Evolutionary conservation across 192 early-diverging fungal genomes (phyloP).

Genomic region (Backusella liffmaniae): DNA sequence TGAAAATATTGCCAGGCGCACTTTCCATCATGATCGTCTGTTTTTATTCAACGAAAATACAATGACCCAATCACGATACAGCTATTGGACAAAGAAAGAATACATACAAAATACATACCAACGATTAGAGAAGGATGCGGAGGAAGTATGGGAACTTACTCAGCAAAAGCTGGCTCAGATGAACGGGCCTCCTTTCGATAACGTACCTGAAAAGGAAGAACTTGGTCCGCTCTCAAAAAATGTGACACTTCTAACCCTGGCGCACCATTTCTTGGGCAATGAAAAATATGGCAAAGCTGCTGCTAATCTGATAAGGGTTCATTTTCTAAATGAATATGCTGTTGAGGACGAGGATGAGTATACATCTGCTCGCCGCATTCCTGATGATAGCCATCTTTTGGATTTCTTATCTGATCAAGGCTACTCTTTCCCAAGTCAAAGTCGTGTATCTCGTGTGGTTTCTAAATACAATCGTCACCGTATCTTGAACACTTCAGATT

Average conservation of each 20-base stretch:
- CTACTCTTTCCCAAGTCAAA: slow-evolving; percentile 54
- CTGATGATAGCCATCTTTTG: slow-evolving; percentile 40
- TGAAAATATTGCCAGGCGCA: slow-evolving; percentile 49
- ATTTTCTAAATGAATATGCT: slow-evolving; percentile 43
- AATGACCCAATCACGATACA: slow-evolving; percentile 44
- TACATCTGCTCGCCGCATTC: slow-evolving; percentile 31
- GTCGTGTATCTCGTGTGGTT: slow-evolving; percentile 46
- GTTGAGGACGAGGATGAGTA: slow-evolving; percentile 48
- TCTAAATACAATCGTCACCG: slow-evolving; percentile 33
- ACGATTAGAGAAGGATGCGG: slow-evolving; percentile 24
- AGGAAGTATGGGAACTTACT: slow-evolving; percentile 13
- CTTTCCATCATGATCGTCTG: slow-evolving; percentile 48
- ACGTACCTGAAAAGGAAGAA: slow-evolving; percentile 3
- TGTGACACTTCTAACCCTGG: slow-evolving; percentile 50
- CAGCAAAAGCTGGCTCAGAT: slow-evolving; percentile 10
- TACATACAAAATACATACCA: slow-evolving; percentile 41
- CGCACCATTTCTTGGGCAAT: slow-evolving; percentile 52
- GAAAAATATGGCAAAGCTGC: slow-evolving; percentile 48
- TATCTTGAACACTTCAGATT: slow-evolving; percentile 37
- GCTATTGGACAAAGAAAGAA: slow-evolving; percentile 50
- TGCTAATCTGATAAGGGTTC: slow-evolving; percentile 52
- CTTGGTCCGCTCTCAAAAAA: slow-evolving; percentile 43
- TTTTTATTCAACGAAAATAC: slow-evolving; percentile 50
- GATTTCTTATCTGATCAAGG: slow-evolving; percentile 58
- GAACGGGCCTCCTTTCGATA: not conserved